Evolutionary conservation across 805 yeast genomes (phyloP).

Genomic region (Sugiyamaella chiloensis): DNA sequence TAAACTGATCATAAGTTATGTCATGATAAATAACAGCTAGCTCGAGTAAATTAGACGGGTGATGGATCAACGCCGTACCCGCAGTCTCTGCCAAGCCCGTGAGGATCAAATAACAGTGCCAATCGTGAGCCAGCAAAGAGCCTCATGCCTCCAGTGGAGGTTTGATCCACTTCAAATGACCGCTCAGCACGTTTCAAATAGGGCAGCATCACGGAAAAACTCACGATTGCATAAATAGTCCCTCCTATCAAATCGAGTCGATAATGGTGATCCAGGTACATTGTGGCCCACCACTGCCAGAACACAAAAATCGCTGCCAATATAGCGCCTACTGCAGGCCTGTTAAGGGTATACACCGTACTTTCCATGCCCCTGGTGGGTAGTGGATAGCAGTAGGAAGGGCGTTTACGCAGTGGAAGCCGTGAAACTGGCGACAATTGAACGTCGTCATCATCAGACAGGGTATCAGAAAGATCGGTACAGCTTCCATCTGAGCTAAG

Average conservation of each 20-base stretch:
- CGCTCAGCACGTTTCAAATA: conserved; percentile 39
- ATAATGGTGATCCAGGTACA: conserved; percentile 72
- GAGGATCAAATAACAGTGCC: conserved; percentile 55
- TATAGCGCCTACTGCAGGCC: conserved; percentile 18
- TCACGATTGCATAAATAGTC: conserved; percentile 46
- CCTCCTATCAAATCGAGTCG: conserved; percentile 60
- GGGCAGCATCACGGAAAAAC: conserved; percentile 41
- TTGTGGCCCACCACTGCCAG: conserved; percentile 73
- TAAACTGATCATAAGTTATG: no score
- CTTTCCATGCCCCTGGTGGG: background rate
- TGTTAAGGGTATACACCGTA: background rate
- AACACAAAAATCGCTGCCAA: conserved; percentile 45
- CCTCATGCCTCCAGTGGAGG: conserved; percentile 52
- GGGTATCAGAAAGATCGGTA: no score
- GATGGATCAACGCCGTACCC: no score
- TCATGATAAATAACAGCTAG: no score
- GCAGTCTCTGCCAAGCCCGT: no score
- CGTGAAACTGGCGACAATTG: background rate
- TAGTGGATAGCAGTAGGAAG: no score
- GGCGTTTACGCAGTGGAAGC: background rate
- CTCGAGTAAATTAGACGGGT: no score
- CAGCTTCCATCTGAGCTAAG: background rate
- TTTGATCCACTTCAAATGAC: conserved; percentile 26
- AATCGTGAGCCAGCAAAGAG: conserved; percentile 49
- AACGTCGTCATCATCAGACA: background rate